Evolutionary conservation across 2,329 filamentous ascomycete species (phyloP).

Genomic region (Talaromyces sp.): DNA sequence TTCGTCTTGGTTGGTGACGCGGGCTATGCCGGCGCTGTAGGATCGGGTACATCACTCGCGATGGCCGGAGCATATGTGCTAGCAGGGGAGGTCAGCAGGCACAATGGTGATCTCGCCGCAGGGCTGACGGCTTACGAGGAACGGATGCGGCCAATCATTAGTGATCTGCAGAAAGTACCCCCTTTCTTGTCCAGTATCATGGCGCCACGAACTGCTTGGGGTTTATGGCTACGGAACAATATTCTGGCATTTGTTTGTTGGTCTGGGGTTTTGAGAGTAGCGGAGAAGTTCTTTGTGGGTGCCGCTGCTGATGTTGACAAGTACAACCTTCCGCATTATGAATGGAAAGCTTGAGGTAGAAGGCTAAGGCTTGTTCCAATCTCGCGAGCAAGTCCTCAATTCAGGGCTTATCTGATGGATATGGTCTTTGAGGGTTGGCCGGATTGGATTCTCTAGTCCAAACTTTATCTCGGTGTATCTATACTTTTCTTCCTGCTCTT

Average conservation of each 20-base stretch:
- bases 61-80: constrained; percentile 41
- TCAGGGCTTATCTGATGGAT: not conserved
- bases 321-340: not conserved
- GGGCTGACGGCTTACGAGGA: not conserved
- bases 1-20: constrained; percentile 56
- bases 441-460: not conserved
- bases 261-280: not conserved
- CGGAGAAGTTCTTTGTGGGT: not conserved
- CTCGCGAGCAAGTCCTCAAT: not conserved
- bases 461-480: not conserved
- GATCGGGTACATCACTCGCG: constrained; percentile 51
- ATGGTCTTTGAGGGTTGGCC: not conserved
- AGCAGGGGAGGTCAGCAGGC: constrained; percentile 31
- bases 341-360: not conserved
- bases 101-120: not conserved
- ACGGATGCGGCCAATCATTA: not conserved
- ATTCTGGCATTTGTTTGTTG: not conserved
- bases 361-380: not conserved
- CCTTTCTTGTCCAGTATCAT: not conserved
- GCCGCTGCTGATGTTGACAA: not conserved
- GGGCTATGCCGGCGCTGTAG: constrained; percentile 48
- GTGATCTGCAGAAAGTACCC: not conserved
- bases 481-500: not conserved
- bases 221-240: not conserved
- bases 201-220: not conserved